These are phyloP conservation scores for Stevia rebaudiana DNA, from an alignment of 140 eudicot species.

Conservation along the genomic window DNA sequence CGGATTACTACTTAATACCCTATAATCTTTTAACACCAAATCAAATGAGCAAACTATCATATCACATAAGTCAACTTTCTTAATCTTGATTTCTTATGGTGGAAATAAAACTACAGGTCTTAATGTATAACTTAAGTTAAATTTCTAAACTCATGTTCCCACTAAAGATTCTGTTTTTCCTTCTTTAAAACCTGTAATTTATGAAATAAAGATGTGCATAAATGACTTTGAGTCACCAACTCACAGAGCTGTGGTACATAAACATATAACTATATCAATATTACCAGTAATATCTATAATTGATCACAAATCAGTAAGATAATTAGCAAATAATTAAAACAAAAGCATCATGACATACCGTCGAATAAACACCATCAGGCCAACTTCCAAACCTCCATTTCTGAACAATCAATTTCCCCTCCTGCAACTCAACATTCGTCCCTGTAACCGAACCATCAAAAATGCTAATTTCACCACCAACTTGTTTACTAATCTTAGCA, in stretches of 20 bases:
- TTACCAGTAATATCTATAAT: not conserved
- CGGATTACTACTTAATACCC: not conserved
- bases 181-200: not conserved
- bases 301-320: conserved; percentile 19
- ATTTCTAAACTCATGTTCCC: not conserved
- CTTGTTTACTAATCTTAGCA: conserved; percentile 78
- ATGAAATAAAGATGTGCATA: too few species aligned
- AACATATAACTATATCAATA: conserved; percentile 9
- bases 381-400: conserved; percentile 95
- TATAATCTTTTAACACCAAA: too few species aligned
- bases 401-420: conserved; percentile 89
- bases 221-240: too few species aligned
- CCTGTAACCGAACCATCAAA: conserved; percentile 85
- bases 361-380: conserved; percentile 84
- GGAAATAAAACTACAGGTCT: too few species aligned
- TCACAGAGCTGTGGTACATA: too few species aligned
- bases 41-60: too few species aligned
- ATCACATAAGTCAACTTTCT: too few species aligned
- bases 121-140: too few species aligned
- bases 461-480: conserved; percentile 81
- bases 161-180: not conserved
- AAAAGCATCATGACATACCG: conserved; percentile 29
- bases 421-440: conserved; percentile 74
- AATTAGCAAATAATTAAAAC: not conserved
- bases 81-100: too few species aligned